phyloP scores from a whole-genome alignment of 2,329 filamentous ascomycete genomes.

The Aspergillus sp. region DNA sequence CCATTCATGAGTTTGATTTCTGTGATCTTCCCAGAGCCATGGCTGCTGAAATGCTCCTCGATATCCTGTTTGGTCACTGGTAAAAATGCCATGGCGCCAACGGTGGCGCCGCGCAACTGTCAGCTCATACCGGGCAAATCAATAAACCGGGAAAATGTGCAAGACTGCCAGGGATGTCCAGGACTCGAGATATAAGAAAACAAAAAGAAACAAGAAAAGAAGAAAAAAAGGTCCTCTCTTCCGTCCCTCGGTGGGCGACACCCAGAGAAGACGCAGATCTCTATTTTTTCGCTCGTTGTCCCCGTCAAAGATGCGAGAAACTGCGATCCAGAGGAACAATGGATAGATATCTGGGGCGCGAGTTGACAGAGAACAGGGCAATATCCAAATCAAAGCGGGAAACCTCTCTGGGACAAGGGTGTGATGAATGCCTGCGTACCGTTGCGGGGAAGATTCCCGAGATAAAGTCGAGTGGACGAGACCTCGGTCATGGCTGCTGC shows the following conservation, averaged over 20 bases:
- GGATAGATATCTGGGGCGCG: slow-evolving; percentile 3
- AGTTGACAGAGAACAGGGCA: slow-evolving; percentile 6
- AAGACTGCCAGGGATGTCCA: slow-evolving; percentile 15
- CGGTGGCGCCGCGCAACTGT: slow-evolving; percentile 25
- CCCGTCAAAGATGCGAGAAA: slow-evolving; percentile 7
- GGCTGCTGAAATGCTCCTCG: slow-evolving; percentile 88
- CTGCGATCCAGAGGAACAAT: slow-evolving; percentile 11
- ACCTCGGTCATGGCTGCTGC: slow-evolving; percentile 68
- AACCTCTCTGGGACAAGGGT: slow-evolving; percentile 18
- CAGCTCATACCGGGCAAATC: slow-evolving; percentile 21
- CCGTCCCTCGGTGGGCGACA: slow-evolving; percentile 1
- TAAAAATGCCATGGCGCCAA: slow-evolving; percentile 27
- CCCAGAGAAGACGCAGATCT: background rate
- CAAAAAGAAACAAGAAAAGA: background rate
- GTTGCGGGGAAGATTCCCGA: slow-evolving; percentile 95
- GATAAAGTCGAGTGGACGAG: slow-evolving; percentile 89
- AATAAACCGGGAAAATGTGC: slow-evolving; percentile 20
- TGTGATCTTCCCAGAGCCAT: slow-evolving; percentile 95
- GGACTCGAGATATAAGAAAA: background rate
- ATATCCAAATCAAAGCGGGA: slow-evolving; percentile 14
- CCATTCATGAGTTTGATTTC: slow-evolving; percentile 99
- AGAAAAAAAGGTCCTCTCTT: slow-evolving; percentile 3
- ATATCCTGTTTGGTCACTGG: slow-evolving; percentile 95
- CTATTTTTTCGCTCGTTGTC: background rate
- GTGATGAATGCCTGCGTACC: slow-evolving; percentile 58